Evolutionary conservation across 768 basidiomycete genomes (phyloP).

Genomic region (Tylopilus rubrobrunneus): DNA sequence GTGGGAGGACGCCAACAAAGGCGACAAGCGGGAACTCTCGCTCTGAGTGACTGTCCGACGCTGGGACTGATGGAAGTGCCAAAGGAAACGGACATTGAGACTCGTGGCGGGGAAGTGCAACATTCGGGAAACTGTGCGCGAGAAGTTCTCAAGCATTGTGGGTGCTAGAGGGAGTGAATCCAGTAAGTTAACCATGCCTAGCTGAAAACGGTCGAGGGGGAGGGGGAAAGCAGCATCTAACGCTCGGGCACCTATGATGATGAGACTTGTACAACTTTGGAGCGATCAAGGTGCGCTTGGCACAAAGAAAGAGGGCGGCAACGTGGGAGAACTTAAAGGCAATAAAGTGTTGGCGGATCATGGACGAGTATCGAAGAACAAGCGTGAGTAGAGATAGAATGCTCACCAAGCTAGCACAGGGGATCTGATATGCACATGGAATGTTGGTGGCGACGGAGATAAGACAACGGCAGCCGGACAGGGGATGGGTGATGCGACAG

Average conservation of each 20-base stretch:
- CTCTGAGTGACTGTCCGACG: conserved; percentile 14
- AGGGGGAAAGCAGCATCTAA: neutral
- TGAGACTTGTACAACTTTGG: conserved; percentile 12
- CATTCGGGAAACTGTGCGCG: too few relatives aligned
- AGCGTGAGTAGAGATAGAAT: neutral
- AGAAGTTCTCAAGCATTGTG: too few relatives aligned
- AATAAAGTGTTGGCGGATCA: conserved; percentile 1
- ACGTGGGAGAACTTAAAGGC: conserved; percentile 5
- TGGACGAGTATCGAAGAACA: too few relatives aligned
- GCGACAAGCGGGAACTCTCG: conserved; percentile 16
- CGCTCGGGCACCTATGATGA: conserved; percentile 14
- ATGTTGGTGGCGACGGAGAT: too few relatives aligned
- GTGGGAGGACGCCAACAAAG: conserved; percentile 41
- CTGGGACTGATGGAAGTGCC: too few relatives aligned
- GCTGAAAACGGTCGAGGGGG: neutral
- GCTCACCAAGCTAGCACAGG: conserved; percentile 32
- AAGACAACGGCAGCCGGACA: too few relatives aligned
- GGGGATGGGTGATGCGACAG: too few relatives aligned
- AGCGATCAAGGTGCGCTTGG: conserved; percentile 1
- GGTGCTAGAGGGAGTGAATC: conserved; percentile 33
- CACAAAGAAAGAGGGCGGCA: conserved; percentile 13
- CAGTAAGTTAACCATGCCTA: conserved; percentile 9
- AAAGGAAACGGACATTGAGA: conserved; percentile 47
- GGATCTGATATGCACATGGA: conserved; percentile 28
- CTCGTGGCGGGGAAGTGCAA: conserved; percentile 44